Evolutionary conservation across 805 yeast species (phyloP).

Genomic region (Lipomyces kockii): DNA sequence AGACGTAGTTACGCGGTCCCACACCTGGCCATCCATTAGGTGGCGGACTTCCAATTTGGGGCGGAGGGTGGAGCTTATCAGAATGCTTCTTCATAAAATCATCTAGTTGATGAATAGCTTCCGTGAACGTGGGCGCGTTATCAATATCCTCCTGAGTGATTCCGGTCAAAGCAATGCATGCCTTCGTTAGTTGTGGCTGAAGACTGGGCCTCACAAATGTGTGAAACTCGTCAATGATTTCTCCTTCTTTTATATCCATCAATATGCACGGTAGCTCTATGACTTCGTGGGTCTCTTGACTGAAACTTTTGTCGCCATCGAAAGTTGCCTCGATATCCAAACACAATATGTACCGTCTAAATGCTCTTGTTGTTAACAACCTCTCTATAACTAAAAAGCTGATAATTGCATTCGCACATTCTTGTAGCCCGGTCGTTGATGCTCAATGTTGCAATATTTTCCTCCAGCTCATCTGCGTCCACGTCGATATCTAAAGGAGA

Average conservation of each 20-base stretch:
- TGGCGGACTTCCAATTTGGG: conserved; percentile 9
- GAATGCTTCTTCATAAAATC: conserved; percentile 26
- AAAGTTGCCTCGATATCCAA: conserved; percentile 37
- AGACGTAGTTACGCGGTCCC: conserved; percentile 16
- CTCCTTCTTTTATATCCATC: conserved; percentile 23
- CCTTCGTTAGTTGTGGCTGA: conserved; percentile 5
- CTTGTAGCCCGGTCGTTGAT: not conserved
- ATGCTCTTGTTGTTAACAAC: not conserved
- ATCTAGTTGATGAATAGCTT: conserved; percentile 23
- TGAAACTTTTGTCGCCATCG: conserved; percentile 18
- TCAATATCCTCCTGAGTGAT: conserved; percentile 22
- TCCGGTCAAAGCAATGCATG: conserved; percentile 32
- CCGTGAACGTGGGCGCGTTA: conserved; percentile 28
- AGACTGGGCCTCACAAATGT: conserved; percentile 30
- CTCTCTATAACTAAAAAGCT: not conserved
- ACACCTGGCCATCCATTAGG: conserved; percentile 14
- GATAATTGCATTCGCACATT: not conserved
- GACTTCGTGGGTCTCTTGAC: conserved; percentile 30
- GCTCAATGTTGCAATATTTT: not conserved
- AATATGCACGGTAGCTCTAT: conserved; percentile 42
- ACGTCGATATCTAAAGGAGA: not conserved
- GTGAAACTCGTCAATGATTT: conserved; percentile 35
- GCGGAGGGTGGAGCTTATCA: conserved; percentile 15
- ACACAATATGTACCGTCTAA: conserved; percentile 33
- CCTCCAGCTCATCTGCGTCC: not conserved